Conservation (phyloP, 2,329 filamentous ascomycete genomes). For the Tolypocladium ophioglossoides region DNA sequence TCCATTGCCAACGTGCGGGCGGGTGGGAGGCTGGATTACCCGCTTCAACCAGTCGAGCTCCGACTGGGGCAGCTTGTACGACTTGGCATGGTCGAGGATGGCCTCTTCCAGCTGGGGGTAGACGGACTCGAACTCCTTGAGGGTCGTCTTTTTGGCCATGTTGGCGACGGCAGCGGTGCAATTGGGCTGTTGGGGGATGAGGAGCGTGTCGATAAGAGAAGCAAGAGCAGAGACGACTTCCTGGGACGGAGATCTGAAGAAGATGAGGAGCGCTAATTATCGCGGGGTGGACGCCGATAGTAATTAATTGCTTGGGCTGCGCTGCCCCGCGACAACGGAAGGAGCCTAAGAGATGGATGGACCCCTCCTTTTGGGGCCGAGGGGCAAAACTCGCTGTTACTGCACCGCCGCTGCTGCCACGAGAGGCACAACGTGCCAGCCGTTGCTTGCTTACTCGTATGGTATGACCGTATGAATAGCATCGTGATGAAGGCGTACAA, state of each 20-base stretch:
- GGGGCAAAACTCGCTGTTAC: too few relatives aligned
- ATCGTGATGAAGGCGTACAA: neutral
- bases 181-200: neutral
- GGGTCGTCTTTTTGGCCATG: conserved; percentile 63
- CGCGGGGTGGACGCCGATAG: too few relatives aligned
- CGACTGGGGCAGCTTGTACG: conserved; percentile 73
- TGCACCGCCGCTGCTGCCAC: too few relatives aligned
- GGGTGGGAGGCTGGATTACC: conserved; percentile 31
- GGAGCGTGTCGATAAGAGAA: neutral
- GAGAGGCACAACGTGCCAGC: too few relatives aligned
- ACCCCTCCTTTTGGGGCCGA: too few relatives aligned
- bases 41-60: conserved; percentile 80
- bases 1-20: neutral
- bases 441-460: neutral
- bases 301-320: neutral
- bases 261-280: neutral
- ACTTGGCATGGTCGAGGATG: conserved; percentile 64
- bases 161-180: conserved; percentile 10
- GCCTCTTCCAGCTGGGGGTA: conserved; percentile 81
- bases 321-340: neutral
- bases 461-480: neutral
- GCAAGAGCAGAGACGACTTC: neutral
- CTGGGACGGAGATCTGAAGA: neutral
- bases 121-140: conserved; percentile 80
- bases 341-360: neutral